Percentiles rank a stretch among this genome's conserved stretches.
phyloP scores from a whole-genome alignment of 2,329 filamentous ascomycete genomes.

The Cladosporium colombiae region DNA sequence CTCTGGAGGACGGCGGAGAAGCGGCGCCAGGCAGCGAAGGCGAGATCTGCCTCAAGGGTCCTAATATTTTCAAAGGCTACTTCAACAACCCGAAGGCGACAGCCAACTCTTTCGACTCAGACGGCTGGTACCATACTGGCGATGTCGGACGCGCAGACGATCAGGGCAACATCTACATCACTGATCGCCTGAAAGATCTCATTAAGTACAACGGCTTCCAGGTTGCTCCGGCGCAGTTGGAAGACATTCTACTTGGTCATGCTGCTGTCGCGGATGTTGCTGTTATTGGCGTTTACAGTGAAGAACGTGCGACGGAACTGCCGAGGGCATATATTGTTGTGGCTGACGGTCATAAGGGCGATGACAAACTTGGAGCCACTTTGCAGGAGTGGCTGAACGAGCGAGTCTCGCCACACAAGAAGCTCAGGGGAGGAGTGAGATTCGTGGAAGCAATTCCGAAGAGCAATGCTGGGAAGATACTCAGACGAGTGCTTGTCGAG shows the following conservation, averaged over 20 bases:
- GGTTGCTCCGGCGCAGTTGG: constrained; percentile 50
- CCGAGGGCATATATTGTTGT: constrained; percentile 48
- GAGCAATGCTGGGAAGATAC: constrained; percentile 50
- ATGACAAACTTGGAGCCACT: constrained; percentile 38
- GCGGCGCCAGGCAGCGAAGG: constrained; percentile 56
- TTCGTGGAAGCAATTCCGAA: constrained; percentile 52
- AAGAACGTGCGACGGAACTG: constrained; percentile 48
- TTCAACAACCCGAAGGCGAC: constrained; percentile 72
- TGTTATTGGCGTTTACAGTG: constrained; percentile 48
- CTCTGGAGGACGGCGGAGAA: constrained; percentile 59
- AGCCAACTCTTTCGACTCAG: constrained; percentile 58
- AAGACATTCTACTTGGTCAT: constrained; percentile 46
- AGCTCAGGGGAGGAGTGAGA: constrained; percentile 47
- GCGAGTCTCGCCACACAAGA: constrained; percentile 51
- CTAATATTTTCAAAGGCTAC: constrained; percentile 74
- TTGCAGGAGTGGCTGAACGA: constrained; percentile 45
- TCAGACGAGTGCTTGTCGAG: constrained; percentile 48
- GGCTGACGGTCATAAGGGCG: constrained; percentile 37
- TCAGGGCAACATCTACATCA: constrained; percentile 61
- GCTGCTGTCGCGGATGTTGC: constrained; percentile 46
- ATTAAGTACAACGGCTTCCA: constrained; percentile 41
- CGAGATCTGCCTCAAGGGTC: constrained; percentile 72
- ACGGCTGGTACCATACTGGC: constrained; percentile 71
- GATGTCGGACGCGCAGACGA: constrained; percentile 67
- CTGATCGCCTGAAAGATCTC: constrained; percentile 69